Base-by-base conservation (phyloP, 257 asterid species). In the Verbascum thapsus region DNA sequence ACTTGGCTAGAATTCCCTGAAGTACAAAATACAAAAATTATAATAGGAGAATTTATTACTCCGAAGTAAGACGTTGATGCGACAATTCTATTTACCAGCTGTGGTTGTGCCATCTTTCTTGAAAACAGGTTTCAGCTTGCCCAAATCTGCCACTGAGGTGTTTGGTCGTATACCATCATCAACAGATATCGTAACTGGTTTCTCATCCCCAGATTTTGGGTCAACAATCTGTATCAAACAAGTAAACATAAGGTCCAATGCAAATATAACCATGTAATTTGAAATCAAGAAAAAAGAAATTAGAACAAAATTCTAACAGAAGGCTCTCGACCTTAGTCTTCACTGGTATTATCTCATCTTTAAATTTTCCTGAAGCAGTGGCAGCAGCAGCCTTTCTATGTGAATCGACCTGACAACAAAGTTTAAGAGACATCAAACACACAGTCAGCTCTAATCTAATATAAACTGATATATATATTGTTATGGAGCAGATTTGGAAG, bases 71-170 rank as follows among this genome's bases (percentile, higher is more conserved):
- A 40, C 18, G 4, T 54, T 15, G 55, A 40, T 20, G 15, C 9
- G 40, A 15, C 37, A 53, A 37, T 41, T 18, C 26, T 63, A 70
- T 42, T 62, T 81, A 89, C 97, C 99, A 68, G 97, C 96, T 68
- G 99, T 94, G 66, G 99, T 94, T 19, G 99, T n/a, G 53, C 99
- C 99, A 74, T 90, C 95, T 69, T 94, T 94, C 90, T 94, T 94
- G 83, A 94, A 94, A 51, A 94, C 99, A 30, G 99, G 68, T 73
- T 76, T 94, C 81, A 94, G 81, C 79, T 90, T 94, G 58, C 72
- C 88, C 71, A 94, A 72, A 53, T 85, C 96, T 5, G 78, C 80
- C 32, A 83, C 17, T 58, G 87, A 63, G 26, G 96, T 56, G 54
- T 70, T 76, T 71, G 99, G 87, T 67, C 99, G 80, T 64, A 90